Base-by-base conservation (phyloP, 1,284 basidiomycete genomes). In the Ustilago loliicola region DNA sequence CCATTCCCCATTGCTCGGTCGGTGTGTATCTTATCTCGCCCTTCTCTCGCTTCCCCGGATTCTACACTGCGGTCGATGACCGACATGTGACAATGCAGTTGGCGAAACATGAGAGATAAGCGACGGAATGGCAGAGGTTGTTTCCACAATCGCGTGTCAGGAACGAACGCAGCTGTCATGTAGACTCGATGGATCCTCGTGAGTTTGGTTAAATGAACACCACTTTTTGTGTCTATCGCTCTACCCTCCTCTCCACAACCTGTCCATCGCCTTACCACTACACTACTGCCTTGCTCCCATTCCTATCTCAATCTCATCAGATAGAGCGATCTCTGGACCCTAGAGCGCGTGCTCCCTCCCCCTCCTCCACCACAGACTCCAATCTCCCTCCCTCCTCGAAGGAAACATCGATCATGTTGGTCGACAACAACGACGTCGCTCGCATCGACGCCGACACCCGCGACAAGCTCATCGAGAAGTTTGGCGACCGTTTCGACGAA, bases 401-500 rank as follows among this genome's bases (percentile, higher is more conserved):
- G n/a, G 29, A 8, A 5, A 36, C 21, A 47, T 5, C 50, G 5
- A 61, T 19, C 23, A 72, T 72, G 70, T 30, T 72, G 55, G 57
- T 72, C 48, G 72, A 70, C 72, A 27, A 69, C 17, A 57, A 69
- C 60, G 59, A 80, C 19, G 74, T 80, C 17, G 73, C 74, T 30
- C 63, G 77, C 54, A 77, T 80, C 67, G 77, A 80, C 51, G 34
- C 60, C 61, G 67, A 80, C 23, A 72, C 74, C 10, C 69, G 71
- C 27, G 74, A 59, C 47, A 70, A 51, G 63, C 65, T 79, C 63
- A 58, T 66, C 30, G 54, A 66, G 7, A 66, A 66, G 55, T 72
- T 80, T 56, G 73, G 66, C 55, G 72, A 80, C 64, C 74, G 87
- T 52, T 72, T 87, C 73, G 67, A 83, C 50, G 86, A 87, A 64